Base-by-base conservation (phyloP, 2,329 filamentous ascomycete species). In the Canariomyces notabilis region DNA sequence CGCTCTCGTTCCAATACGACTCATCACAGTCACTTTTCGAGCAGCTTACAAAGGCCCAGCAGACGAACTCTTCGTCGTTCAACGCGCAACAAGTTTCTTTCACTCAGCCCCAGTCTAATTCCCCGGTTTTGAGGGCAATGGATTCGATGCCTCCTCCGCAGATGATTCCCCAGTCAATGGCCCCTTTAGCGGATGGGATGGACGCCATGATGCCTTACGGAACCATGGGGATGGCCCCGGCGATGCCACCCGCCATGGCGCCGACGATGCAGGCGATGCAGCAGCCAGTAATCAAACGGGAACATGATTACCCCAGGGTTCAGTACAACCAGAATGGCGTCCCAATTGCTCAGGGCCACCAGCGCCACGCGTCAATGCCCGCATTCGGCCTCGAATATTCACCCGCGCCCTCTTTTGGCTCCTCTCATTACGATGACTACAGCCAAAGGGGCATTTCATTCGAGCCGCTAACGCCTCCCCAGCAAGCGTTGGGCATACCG, bases 11-110 rank as follows among this genome's bases (percentile, higher is more conserved):
- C 74, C 89, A 98, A 70, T 98, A 96, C 71, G 93, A 98, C 73
- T 96, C 93, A 19, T 97, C 93, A 26, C 93, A 98, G 72, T 97
- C 93, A 58, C 84, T 98, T 51, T 98, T 95, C 67, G 93, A 98
- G 77, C 93, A 98, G 75, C 83, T 98, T 73, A 98, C 93, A 61
- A 98, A 97, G 76, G 90, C 91, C 38, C 93, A 98, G 71, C 93
- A 97, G 77, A 91, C 90, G 68, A 97, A 95, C 73, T 94, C 91
- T 6, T 97, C 93, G 3, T 95, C 91, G 2, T 97, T 96, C 77
- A 89, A 82, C 69, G 87, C 87, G 54, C 86, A 90, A 60, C 79
- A 82, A 60, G 67, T 73, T 56, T 74, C 82, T 59, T 83, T 80
- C 68, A 68, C 78, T 43, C 87, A 86, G 62, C 86, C 85, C 44